Conservation (phyloP, 805 yeast genomes). For the Saccharomyces jurei region DNA sequence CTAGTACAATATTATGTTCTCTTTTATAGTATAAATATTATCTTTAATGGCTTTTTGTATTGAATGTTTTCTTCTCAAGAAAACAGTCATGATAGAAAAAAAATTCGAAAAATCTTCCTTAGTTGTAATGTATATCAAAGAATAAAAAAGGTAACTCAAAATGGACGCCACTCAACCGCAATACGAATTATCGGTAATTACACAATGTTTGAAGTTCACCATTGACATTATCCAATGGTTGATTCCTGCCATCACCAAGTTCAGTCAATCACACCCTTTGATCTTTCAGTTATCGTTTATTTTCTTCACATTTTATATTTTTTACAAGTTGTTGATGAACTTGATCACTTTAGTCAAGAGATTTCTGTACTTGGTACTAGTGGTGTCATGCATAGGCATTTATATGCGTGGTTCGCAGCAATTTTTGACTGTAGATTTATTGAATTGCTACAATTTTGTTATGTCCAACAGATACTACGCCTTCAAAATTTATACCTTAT, state of each 20-base stretch:
- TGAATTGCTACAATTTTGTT: constrained; percentile 54
- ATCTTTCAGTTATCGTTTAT: constrained; percentile 18
- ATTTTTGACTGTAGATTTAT: constrained; percentile 73
- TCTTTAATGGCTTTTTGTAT: neutral
- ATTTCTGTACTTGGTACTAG: constrained; percentile 11
- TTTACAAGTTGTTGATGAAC: constrained; percentile 27
- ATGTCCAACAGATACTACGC: constrained; percentile 46
- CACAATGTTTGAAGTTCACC: neutral
- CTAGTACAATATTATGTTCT: neutral
- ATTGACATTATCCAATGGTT: constrained; percentile 13
- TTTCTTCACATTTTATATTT: constrained; percentile 14
- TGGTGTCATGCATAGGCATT: constrained; percentile 19
- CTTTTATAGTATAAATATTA: neutral
- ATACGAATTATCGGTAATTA: neutral
- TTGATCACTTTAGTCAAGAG: constrained; percentile 24
- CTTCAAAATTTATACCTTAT: neutral
- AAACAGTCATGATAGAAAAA: neutral
- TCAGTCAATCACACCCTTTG: constrained; percentile 29
- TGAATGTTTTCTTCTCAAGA: neutral
- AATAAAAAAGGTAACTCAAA: neutral
- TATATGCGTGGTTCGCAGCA: constrained; percentile 43
- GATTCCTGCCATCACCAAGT: constrained; percentile 13
- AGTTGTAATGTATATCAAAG: neutral
- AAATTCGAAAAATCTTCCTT: neutral
- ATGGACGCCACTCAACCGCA: neutral